These are phyloP conservation scores for Meyerozyma carpophila DNA, from an alignment of 1,139 yeast species.

Conservation along the genomic window DNA sequence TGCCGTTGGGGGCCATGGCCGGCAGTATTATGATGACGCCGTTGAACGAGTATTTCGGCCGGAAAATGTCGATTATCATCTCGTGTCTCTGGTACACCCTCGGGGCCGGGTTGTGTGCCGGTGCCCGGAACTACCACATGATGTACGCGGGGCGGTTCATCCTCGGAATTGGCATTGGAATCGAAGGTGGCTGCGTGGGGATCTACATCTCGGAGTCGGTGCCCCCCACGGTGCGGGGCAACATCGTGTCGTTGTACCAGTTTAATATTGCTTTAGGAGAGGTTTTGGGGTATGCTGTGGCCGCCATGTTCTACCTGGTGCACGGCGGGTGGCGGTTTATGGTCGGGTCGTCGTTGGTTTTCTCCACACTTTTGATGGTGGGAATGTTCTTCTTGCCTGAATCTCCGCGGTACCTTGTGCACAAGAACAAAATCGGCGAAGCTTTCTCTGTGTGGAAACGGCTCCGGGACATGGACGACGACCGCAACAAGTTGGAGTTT, in stretches of 20 bases:
- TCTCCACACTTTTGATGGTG: constrained; percentile 43
- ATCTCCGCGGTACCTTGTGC: constrained; percentile 49
- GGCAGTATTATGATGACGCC: constrained; percentile 48
- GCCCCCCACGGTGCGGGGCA: constrained; percentile 54
- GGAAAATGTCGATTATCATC: constrained; percentile 45
- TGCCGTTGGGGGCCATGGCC: constrained; percentile 58
- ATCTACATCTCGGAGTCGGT: constrained; percentile 56
- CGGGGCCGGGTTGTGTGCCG: constrained; percentile 53
- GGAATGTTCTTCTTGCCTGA: constrained; percentile 48
- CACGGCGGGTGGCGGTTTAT: constrained; percentile 56
- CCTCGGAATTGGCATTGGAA: constrained; percentile 54
- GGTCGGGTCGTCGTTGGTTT: constrained; percentile 54
- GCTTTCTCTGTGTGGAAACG: constrained; percentile 54
- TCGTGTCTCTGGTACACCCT: constrained; percentile 54
- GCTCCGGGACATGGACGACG: constrained; percentile 39
- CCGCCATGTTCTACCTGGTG: constrained; percentile 51
- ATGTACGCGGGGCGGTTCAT: constrained; percentile 54
- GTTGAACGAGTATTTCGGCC: constrained; percentile 45
- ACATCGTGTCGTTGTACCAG: constrained; percentile 52
- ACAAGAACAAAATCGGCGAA: constrained; percentile 45
- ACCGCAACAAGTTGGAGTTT: constrained; percentile 42
- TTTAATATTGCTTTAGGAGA: constrained; percentile 56
- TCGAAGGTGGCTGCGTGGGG: constrained; percentile 59
- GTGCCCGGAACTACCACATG: constrained; percentile 33
- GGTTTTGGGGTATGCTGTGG: constrained; percentile 51